A percentile compares a stretch with the other conserved stretches of the same genome.
Conservation (phyloP, 2,329 filamentous ascomycete genomes). For the Didymella glomerata region DNA sequence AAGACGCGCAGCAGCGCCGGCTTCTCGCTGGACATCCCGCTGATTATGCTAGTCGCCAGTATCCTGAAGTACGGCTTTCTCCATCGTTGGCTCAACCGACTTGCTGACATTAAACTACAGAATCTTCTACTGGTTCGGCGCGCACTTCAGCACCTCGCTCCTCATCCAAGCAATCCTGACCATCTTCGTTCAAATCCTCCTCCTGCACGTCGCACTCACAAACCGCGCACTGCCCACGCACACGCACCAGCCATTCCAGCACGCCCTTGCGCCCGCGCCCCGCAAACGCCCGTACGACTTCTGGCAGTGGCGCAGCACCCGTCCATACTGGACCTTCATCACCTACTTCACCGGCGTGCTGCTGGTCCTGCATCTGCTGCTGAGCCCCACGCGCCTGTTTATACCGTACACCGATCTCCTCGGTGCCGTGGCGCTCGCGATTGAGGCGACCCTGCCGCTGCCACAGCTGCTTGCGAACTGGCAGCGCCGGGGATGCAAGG, state of each 20-base stretch:
- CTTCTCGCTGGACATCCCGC: conserved; percentile 71
- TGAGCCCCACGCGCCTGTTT: conserved; percentile 68
- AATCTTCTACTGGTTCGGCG: conserved; percentile 72
- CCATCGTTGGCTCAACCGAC: no score
- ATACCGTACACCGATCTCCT: conserved; percentile 71
- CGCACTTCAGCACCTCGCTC: conserved; percentile 66
- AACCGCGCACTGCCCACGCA: conserved; percentile 59
- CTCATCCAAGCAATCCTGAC: conserved; percentile 68
- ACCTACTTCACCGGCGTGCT: conserved; percentile 71
- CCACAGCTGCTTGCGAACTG: conserved; percentile 80
- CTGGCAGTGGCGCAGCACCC: conserved; percentile 80
- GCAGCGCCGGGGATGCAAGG: conserved; percentile 73
- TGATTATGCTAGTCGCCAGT: conserved; percentile 72
- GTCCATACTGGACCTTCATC: conserved; percentile 83
- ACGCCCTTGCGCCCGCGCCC: conserved; percentile 47
- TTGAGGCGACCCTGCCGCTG: conserved; percentile 83
- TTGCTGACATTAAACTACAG: conserved; percentile 43
- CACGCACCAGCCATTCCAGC: conserved; percentile 67
- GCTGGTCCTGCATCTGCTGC: conserved; percentile 70
- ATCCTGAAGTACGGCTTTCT: conserved; percentile 63
- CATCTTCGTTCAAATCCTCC: conserved; percentile 64
- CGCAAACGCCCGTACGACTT: conserved; percentile 74
- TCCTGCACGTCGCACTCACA: conserved; percentile 68
- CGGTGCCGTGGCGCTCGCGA: conserved; percentile 77
- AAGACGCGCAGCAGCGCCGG: conserved; percentile 66